Evolutionary conservation across 208 protist species (phyloP), one percentile per base, ranked within the genome.

Genomic region (Trypanosoma cruzi): DNA sequence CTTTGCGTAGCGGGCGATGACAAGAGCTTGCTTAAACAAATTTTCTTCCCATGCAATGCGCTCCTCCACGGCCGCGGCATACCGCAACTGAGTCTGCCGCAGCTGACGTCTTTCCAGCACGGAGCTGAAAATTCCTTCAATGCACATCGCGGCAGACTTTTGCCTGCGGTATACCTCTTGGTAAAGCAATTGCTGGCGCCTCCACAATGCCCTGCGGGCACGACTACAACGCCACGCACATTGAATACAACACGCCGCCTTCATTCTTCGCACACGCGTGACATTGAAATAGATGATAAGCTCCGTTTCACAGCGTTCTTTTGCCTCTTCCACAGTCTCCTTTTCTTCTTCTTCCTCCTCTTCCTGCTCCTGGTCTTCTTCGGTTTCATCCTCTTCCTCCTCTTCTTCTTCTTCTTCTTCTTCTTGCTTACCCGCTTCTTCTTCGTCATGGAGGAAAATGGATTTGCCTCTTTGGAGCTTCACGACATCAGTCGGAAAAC

Each of bases 171-270:
- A 91, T 13, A 95, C 68, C 46, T 75, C 66, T 1, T 46, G 40
- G 64, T 92, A 95, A 20, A 95, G 70, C 34, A 83, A 28, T 68
- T 95, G 89, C 36, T 79, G 86, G 7, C 85, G 81, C 16, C 60
- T 46, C 42, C 81, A 59, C 44, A 95, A 70, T 7, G 56, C 77
- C 20, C 68, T 42, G 0, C 85, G 78, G 6, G 89, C 86, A n/a
- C 62, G 61, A 59, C 75, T 79, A 54, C 67, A 78, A 40, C 86
- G 90, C 80, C 80, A 91, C 34, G 77, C 85, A 0, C 80, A 81
- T 68, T 95, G 90, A 40, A 95, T 82, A 11, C 64, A 32, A 10
- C 24, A 49, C 2, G 90, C 86, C 13, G 83, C 84, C 40, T 16
- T 54, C 56, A 68, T 77, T 10, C 88, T 83, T 3, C 77, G 71